Conservation (phyloP, 2,329 filamentous ascomycete genomes). For the Trichoderma sp. region DNA sequence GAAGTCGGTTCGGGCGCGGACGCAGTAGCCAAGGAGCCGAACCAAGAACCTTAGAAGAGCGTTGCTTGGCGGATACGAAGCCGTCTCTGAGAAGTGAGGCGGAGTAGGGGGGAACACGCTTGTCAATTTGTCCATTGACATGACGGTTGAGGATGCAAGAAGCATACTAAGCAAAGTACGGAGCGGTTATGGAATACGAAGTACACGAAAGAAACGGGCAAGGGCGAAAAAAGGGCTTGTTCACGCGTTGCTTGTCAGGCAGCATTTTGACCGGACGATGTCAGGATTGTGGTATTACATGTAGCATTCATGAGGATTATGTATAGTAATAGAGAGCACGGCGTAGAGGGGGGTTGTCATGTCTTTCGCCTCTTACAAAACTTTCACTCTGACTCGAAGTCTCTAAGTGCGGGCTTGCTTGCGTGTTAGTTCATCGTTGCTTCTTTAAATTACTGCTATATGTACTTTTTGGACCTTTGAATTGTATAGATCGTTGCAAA, state of each 20-base stretch:
- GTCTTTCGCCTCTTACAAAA: background rate
- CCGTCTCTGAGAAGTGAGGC: background rate
- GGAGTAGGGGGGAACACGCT: background rate
- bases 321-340: conserved; percentile 3
- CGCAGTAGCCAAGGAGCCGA: background rate
- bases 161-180: background rate
- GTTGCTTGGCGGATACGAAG: background rate
- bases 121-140: background rate
- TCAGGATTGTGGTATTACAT: background rate
- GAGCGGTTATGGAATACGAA: too few relatives aligned
- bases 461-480: background rate
- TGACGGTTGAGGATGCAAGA: background rate
- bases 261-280: conserved; percentile 13
- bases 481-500: too few relatives aligned
- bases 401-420: background rate
- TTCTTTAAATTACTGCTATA: background rate
- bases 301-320: background rate
- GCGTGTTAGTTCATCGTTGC: background rate
- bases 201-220: background rate
- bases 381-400: background rate
- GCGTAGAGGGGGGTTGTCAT: background rate
- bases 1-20: conserved; percentile 4
- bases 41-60: conserved; percentile 10
- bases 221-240: background rate
- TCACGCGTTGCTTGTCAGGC: background rate